These are phyloP conservation scores for Raphanus hybrid DNA, from an alignment of 441 rosid genomes.

Conservation along the genomic window DNA sequence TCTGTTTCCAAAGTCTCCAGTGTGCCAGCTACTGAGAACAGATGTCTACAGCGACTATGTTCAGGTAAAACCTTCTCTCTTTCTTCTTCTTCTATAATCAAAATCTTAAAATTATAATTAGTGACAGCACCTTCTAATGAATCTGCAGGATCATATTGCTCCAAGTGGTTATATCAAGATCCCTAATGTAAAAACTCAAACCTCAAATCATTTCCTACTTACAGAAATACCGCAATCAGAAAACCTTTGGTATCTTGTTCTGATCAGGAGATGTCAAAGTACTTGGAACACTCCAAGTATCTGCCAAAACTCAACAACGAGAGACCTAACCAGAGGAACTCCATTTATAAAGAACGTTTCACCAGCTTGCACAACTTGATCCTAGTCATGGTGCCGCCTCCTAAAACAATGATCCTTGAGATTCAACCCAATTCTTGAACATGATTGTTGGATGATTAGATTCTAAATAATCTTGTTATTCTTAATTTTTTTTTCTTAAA, in stretches of 20 bases:
- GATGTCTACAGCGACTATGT: slow-evolving; percentile 60
- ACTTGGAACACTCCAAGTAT: slow-evolving; percentile 70
- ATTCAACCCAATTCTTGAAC: background rate
- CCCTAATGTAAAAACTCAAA: slow-evolving; percentile 44
- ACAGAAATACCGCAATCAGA: slow-evolving; percentile 26
- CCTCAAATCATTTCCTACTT: background rate
- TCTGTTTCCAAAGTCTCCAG: background rate
- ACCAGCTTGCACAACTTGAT: slow-evolving; percentile 76
- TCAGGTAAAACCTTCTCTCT: slow-evolving; percentile 55
- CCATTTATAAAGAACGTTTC: slow-evolving; percentile 70
- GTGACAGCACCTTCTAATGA: slow-evolving; percentile 11
- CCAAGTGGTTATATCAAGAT: slow-evolving; percentile 76
- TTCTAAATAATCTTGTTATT: background rate
- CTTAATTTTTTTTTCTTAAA: background rate
- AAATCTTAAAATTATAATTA: slow-evolving; percentile 12
- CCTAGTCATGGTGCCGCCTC: slow-evolving; percentile 69
- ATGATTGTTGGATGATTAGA: background rate
- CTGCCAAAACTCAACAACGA: slow-evolving; percentile 91
- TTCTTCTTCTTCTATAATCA: slow-evolving; percentile 14
- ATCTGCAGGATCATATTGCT: slow-evolving; percentile 75
- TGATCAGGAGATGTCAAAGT: slow-evolving; percentile 56
- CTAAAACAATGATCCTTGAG: slow-evolving; percentile 12
- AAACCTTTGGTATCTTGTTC: slow-evolving; percentile 21
- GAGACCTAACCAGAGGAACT: slow-evolving; percentile 60
- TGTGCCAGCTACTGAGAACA: slow-evolving; percentile 43